phyloP scores from a whole-genome alignment of 495 filamentous ascomycete species.

The Durotheca rogersii region DNA sequence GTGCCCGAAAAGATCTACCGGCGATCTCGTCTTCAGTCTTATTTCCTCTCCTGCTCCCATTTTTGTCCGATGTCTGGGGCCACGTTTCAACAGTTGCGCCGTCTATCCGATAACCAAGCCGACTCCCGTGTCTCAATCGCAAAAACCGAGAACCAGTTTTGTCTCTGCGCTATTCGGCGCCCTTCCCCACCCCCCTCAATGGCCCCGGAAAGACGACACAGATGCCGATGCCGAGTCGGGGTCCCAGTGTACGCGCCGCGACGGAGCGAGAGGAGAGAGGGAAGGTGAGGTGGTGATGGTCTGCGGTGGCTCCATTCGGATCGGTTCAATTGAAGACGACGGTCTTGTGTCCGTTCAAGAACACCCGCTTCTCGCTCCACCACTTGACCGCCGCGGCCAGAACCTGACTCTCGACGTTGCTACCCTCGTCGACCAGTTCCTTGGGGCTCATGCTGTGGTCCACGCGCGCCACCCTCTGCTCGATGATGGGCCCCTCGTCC shows the following conservation, averaged over 20 bases:
- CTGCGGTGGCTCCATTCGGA: neutral
- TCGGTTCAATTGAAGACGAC: conserved; percentile 61
- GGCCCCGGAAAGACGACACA: too few species aligned
- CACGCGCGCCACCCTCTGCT: conserved; percentile 70
- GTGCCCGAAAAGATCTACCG: too few species aligned
- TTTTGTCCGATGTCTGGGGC: neutral
- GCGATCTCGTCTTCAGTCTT: too few species aligned
- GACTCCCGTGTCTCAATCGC: neutral
- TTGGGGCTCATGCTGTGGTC: conserved; percentile 69
- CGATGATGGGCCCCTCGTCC: conserved; percentile 77
- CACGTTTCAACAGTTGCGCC: neutral
- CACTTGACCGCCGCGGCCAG: conserved; percentile 72
- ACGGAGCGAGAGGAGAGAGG: neutral
- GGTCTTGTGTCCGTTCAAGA: conserved; percentile 71
- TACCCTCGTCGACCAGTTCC: conserved; percentile 68
- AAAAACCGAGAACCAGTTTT: neutral
- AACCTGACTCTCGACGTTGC: conserved; percentile 74
- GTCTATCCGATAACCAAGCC: neutral
- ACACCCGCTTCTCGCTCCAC: conserved; percentile 67
- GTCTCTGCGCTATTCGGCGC: too few species aligned
- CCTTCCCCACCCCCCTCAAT: too few species aligned
- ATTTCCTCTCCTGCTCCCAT: conserved; percentile 1
- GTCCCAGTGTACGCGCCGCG: neutral
- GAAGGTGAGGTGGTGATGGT: neutral
- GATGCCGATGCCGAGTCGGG: too few species aligned